Base-by-base conservation (phyloP, 1,284 basidiomycete genomes). In the Pseudozyma sp. region DNA sequence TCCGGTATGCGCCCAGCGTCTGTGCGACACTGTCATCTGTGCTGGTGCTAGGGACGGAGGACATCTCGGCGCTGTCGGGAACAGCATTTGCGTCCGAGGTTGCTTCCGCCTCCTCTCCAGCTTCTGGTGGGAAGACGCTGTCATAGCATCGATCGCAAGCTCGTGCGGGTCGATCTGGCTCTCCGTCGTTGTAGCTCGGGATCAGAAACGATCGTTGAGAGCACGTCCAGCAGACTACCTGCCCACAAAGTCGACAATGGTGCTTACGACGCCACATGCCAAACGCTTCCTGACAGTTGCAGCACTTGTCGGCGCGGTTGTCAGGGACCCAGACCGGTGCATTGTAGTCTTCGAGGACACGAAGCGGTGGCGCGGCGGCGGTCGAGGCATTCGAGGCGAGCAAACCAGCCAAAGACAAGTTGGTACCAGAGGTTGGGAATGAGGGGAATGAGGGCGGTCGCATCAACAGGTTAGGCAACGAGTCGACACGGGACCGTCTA, bases 311-410 rank as follows among this genome's bases (percentile, higher is more conserved):
- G 9, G 92, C 91, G 80, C 89, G 91, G 62, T 89, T 90, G 82
- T 97, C 94, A 0, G 94, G 93, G 16, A 95, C 91, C 94, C 94
- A 97, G 11, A 96, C 90, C 0, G 95, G 92, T 4, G 94, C 93
- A 1, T 93, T 90, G 87, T 94, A 96, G 85, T 93, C 91, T 51
- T 95, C 93, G 40, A 95, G 90, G 70, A 86, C 70, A 18, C 70
- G 69, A 10, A 65, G 73, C 31, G 65, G 68, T 12, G 65, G 40
- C 11, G 64, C 12, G 1, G 67, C 39, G 31, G 67, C 63, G 5
- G 39, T 21, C 47, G 53, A 54, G 4, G 61, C 40, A 25, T 57
- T 69, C 31, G 76, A 52, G 16, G 60, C 53, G 8, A 69, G 70
- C 48, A 73, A 40, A 25, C 66, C 66, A 10, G 71, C 68, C 38